phyloP scores from a whole-genome alignment of 192 early-diverging fungal species.

The Martensiomyces pterosporus region DNA sequence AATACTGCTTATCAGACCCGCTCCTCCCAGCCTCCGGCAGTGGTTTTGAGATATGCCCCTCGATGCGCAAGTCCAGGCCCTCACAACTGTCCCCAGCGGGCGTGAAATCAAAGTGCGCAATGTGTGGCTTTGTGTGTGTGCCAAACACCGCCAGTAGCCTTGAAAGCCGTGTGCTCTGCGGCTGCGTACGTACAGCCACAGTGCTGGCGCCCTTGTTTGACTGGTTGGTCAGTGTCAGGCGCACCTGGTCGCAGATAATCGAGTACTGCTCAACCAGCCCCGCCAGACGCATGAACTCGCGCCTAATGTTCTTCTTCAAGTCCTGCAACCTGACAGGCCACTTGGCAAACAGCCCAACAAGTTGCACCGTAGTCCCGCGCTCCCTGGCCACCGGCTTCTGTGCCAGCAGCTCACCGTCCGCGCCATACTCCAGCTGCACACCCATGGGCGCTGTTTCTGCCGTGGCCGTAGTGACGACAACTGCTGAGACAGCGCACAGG shows the following conservation, averaged over 20 bases:
- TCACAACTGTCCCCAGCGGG: background rate
- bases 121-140: slow-evolving; percentile 43
- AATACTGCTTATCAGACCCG: slow-evolving; percentile 77
- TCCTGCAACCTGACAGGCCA: slow-evolving; percentile 86
- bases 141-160: slow-evolving; percentile 75
- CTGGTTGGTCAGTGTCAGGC: slow-evolving; percentile 64
- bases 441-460: slow-evolving; percentile 53
- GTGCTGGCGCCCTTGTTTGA: slow-evolving; percentile 47
- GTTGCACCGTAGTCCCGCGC: slow-evolving; percentile 74
- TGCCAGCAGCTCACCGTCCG: slow-evolving; percentile 54
- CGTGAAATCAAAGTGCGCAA: slow-evolving; percentile 7
- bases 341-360: slow-evolving; percentile 72
- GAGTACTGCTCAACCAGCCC: slow-evolving; percentile 81
- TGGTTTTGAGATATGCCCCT: slow-evolving; percentile 62
- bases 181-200: slow-evolving; percentile 9
- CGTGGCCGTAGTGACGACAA: slow-evolving; percentile 69
- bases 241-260: slow-evolving; percentile 63
- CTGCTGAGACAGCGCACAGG: slow-evolving; percentile 59
- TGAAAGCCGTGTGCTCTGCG: slow-evolving; percentile 15
- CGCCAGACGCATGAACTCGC: slow-evolving; percentile 76
- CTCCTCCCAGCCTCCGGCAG: slow-evolving; percentile 65
- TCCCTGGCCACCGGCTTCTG: slow-evolving; percentile 53
- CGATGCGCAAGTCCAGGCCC: slow-evolving; percentile 9
- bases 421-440: slow-evolving; percentile 64
- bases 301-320: slow-evolving; percentile 75